Evolutionary conservation across 805 yeast genomes (phyloP), one percentile per base, ranked within the genome.

Genomic region (Starmerella sp.): DNA sequence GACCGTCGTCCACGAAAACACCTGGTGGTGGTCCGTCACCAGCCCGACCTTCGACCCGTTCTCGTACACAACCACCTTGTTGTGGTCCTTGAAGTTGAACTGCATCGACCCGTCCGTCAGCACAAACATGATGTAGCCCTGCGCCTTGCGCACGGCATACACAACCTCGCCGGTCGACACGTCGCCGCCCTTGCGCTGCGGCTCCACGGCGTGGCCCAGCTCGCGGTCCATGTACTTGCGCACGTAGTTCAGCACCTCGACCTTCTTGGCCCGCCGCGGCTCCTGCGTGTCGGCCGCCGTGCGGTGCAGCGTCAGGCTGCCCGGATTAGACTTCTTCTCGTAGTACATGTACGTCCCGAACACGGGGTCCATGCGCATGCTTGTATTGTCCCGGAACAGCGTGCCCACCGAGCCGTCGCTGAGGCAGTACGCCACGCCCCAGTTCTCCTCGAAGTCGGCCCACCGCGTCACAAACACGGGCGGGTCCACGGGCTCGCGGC

Each of bases 361-460:
- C 81, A 54, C 77, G 76, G 63, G 83, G 73, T 69, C 87, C 60
- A 63, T 83, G 56, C 91, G 75, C 62, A 93, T 80, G 4, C 95
- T 84, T 55, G 85, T 82, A 17, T 86, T 85, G 63, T 87, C 91
- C 62, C 87, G 86, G 72, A 90, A 91, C 56, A 86, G 73, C 13
- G 90, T 96, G 22, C 97, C 97, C 61, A 88, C 86, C 60, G 85
- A 86, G 57, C 91, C 93, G 47, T 89, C 85, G 22, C 91, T 86
- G 55, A 93, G 73, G 67, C 93, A 96, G 68, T 91, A 93, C 5
- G 96, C 86, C 66, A 93, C 83, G 0, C 98, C 98, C 69, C 91
- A 95, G 68, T 85, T 88, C 71, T 90, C 89, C 31, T 96, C 85
- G 68, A 91, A 93, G 68, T 93, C 99, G 32, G 95, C 97, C 99